Conservation (phyloP, 2,329 filamentous ascomycete genomes). For the Emericellopsis cladophorae region DNA sequence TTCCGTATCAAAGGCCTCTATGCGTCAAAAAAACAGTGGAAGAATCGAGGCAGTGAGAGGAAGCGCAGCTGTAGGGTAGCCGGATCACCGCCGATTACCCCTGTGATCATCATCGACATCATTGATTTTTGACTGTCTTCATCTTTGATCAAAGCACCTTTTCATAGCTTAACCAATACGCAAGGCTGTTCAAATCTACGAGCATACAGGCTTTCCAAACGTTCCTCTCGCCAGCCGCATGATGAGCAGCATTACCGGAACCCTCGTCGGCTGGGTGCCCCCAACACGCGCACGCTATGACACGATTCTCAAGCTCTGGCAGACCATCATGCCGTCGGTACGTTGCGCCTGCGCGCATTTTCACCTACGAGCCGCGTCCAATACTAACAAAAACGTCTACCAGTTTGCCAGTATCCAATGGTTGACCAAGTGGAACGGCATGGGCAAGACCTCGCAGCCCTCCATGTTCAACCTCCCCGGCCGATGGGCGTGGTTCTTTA, state of each 20-base stretch:
- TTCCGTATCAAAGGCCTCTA: too few relatives aligned
- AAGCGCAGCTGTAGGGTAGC: too few relatives aligned
- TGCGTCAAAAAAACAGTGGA: too few relatives aligned
- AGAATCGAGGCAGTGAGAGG: too few relatives aligned
- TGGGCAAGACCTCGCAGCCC: constrained; percentile 76
- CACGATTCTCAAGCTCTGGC: constrained; percentile 36
- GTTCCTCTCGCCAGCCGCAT: neutral
- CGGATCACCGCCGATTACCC: too few relatives aligned
- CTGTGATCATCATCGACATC: too few relatives aligned
- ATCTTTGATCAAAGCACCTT: too few relatives aligned
- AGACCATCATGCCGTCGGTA: constrained; percentile 39
- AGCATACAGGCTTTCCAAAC: neutral
- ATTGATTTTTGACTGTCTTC: too few relatives aligned
- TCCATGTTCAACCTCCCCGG: constrained; percentile 79
- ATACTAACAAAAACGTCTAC: constrained; percentile 4
- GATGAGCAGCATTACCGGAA: neutral
- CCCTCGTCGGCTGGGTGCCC: constrained; percentile 43
- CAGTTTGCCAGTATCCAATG: constrained; percentile 57
- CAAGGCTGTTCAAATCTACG: too few relatives aligned
- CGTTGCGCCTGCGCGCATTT: constrained; percentile 6
- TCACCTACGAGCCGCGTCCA: constrained; percentile 1
- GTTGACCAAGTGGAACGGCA: constrained; percentile 68
- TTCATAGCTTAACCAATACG: too few relatives aligned
- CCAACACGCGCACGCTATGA: constrained; percentile 46
- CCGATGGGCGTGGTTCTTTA: constrained; percentile 73